Percentiles rank a stretch among this genome's conserved stretches.
phyloP scores from a whole-genome alignment of 1,284 basidiomycete species.

The Trichosporon faecale region DNA sequence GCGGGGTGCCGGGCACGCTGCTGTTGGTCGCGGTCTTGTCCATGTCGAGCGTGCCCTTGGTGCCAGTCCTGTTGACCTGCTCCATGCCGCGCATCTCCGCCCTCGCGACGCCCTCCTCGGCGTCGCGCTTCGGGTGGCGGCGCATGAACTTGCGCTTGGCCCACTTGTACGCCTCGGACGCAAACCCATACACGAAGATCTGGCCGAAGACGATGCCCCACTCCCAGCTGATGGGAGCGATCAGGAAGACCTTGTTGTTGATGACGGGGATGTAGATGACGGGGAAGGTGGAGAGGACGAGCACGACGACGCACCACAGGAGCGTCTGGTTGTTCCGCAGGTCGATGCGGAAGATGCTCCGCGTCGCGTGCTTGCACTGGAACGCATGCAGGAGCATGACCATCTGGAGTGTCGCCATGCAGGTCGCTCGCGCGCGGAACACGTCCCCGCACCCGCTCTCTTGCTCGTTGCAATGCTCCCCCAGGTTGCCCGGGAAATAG shows the following conservation, averaged over 20 bases:
- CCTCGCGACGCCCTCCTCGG: background rate
- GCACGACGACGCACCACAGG: conserved; percentile 54
- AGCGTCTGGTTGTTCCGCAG: conserved; percentile 58
- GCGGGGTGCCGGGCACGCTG: background rate
- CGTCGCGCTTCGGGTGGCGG: background rate
- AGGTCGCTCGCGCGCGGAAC: conserved; percentile 59
- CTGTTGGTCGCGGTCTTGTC: background rate
- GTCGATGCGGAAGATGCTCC: conserved; percentile 55
- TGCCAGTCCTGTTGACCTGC: background rate
- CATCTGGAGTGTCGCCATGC: conserved; percentile 59
- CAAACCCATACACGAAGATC: conserved; percentile 44
- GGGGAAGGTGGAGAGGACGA: conserved; percentile 46
- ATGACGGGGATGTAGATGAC: conserved; percentile 52
- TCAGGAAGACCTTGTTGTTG: conserved; percentile 50
- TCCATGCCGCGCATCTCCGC: background rate
- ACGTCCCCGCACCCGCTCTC: conserved; percentile 47
- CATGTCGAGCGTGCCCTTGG: background rate
- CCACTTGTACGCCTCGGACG: conserved; percentile 45
- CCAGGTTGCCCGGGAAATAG: conserved; percentile 34
- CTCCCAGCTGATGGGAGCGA: conserved; percentile 45
- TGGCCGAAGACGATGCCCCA: conserved; percentile 52
- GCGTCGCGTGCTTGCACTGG: conserved; percentile 51
- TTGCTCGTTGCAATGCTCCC: conserved; percentile 55
- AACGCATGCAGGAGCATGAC: conserved; percentile 52
- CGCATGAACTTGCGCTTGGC: conserved; percentile 27